A percentile compares a stretch with the other conserved stretches of the same genome.
phyloP scores from a whole-genome alignment of 2,329 filamentous ascomycete genomes.

The Fusarium nodosum region DNA sequence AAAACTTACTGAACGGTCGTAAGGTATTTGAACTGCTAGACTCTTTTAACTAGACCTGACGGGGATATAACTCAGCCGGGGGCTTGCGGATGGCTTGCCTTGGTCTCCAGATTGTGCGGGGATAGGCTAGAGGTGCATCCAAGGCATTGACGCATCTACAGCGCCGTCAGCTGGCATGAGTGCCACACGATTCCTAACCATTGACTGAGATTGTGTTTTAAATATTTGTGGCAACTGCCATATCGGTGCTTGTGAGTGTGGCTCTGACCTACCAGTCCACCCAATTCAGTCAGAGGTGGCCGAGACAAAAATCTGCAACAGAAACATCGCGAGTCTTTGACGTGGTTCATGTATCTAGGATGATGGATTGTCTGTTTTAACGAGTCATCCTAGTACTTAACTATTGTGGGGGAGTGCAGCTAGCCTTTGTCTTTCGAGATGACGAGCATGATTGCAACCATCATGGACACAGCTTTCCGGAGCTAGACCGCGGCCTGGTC shows the following conservation, averaged over 20 bases:
- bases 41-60: conserved; percentile 22
- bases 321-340: conserved; percentile 13
- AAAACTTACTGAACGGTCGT: conserved; percentile 5
- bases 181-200: conserved; percentile 31
- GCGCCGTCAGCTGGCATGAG: conserved; percentile 45
- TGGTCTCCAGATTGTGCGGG: conserved; percentile 42
- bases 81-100: conserved; percentile 43
- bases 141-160: conserved; percentile 59
- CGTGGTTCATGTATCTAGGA: not conserved
- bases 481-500: conserved; percentile 15
- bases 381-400: conserved; percentile 23
- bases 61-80: conserved; percentile 39
- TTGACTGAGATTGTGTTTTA: conserved; percentile 21
- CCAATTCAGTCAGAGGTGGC: not conserved
- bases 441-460: conserved; percentile 43
- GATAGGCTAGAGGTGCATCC: conserved; percentile 50
- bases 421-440: conserved; percentile 33
- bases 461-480: conserved; percentile 18
- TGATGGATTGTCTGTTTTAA: conserved; percentile 4
- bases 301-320: conserved; percentile 3
- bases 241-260: conserved; percentile 17
- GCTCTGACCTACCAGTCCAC: conserved; percentile 17
- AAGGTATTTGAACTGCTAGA: conserved; percentile 6
- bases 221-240: conserved; percentile 18
- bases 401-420: conserved; percentile 22